These are phyloP conservation scores for Nepenthes mirabilis DNA, from an alignment of 148 eudicot genomes.

Conservation along the genomic window DNA sequence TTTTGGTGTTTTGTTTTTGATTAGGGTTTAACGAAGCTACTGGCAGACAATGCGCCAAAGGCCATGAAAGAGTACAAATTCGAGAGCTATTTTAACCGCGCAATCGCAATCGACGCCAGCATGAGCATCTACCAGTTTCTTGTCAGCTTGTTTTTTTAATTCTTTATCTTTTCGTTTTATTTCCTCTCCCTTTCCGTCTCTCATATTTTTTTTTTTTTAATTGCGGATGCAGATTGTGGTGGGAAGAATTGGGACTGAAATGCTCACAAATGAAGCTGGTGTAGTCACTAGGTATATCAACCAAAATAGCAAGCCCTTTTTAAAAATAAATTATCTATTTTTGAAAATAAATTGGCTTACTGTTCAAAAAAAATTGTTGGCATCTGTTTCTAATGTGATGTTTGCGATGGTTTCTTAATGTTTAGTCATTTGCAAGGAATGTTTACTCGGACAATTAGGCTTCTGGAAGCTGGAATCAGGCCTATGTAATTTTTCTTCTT, in stretches of 20 bases:
- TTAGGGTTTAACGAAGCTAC: slow-evolving; percentile 97
- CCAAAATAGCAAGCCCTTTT: no score
- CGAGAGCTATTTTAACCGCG: slow-evolving; percentile 84
- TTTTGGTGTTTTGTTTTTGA: slow-evolving; percentile 4
- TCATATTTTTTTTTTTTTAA: neutral
- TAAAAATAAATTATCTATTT: no score
- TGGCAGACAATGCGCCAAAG: slow-evolving; percentile 91
- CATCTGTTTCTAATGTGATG: neutral
- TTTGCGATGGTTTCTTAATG: slow-evolving; percentile 3
- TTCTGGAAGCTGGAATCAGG: slow-evolving; percentile 92
- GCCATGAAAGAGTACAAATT: slow-evolving; percentile 94
- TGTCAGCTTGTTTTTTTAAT: slow-evolving; percentile 17
- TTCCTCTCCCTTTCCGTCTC: neutral
- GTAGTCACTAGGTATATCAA: slow-evolving; percentile 81
- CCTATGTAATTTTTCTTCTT: slow-evolving; percentile 53
- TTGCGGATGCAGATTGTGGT: slow-evolving; percentile 61
- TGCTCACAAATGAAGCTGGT: slow-evolving; percentile 96
- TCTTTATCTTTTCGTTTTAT: neutral
- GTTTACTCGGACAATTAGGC: slow-evolving; percentile 88
- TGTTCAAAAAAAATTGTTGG: no score
- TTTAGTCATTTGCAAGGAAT: slow-evolving; percentile 96
- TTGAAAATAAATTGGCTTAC: no score
- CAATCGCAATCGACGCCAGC: slow-evolving; percentile 94
- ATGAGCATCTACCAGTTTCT: slow-evolving; percentile 99
- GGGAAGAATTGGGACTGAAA: slow-evolving; percentile 83